These are phyloP conservation scores for Bacterosira constricta DNA, from an alignment of 108 stramenopile species.

Conservation along the genomic window DNA sequence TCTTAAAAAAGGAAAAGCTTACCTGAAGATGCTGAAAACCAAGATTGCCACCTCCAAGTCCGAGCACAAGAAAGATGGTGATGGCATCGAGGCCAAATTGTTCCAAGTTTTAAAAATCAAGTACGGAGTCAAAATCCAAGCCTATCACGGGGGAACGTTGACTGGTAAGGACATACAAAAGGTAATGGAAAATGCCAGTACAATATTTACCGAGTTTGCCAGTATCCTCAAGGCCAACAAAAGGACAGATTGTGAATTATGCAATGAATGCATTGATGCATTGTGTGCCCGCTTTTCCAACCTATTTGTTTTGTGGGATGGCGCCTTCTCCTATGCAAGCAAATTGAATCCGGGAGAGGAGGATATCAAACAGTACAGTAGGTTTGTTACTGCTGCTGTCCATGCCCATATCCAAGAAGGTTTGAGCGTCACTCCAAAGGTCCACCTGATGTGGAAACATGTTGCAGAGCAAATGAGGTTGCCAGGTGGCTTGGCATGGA, in stretches of 20 bases:
- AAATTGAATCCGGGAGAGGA: constrained; percentile 46
- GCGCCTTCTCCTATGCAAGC: background rate
- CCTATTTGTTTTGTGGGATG: background rate
- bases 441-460: constrained; percentile 7
- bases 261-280: background rate
- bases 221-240: background rate
- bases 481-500: background rate
- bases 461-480: background rate
- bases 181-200: constrained; percentile 6
- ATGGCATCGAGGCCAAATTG: background rate
- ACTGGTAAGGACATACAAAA: constrained; percentile 11
- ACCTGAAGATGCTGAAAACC: background rate
- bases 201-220: constrained; percentile 1
- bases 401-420: background rate
- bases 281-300: too few relatives aligned
- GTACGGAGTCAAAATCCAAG: background rate
- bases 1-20: background rate
- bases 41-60: constrained; percentile 1
- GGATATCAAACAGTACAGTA: constrained; percentile 49
- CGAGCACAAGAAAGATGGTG: too few relatives aligned
- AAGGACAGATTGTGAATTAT: background rate
- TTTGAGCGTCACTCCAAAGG: constrained; percentile 4
- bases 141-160: constrained; percentile 15
- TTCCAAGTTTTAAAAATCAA: background rate
- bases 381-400: background rate